These are phyloP conservation scores for Colletotrichum orbiculare DNA, from an alignment of 2,329 filamentous ascomycete species.

Conservation along the genomic window DNA sequence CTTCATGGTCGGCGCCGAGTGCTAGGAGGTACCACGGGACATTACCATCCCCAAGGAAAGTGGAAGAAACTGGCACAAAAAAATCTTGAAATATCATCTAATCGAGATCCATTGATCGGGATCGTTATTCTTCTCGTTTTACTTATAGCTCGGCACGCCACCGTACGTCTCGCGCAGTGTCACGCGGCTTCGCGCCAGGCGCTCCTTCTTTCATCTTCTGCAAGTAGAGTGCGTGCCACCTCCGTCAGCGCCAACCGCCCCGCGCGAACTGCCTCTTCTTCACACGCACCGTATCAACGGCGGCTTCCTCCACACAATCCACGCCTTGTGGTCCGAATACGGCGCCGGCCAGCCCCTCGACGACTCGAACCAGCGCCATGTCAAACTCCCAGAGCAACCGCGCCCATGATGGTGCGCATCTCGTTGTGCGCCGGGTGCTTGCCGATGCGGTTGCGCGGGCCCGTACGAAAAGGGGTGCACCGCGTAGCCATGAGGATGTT, in stretches of 20 bases:
- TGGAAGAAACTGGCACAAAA: too few relatives aligned
- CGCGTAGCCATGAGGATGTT: slow-evolving; percentile 5
- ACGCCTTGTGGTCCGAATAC: slow-evolving; percentile 47
- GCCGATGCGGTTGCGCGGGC: slow-evolving; percentile 29
- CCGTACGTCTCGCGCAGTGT: too few relatives aligned
- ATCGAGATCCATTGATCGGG: too few relatives aligned
- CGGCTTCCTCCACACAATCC: slow-evolving; percentile 50
- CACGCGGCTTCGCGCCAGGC: background rate
- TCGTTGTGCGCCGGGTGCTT: slow-evolving; percentile 57
- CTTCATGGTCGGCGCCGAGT: too few relatives aligned
- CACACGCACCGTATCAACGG: background rate
- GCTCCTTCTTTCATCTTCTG: background rate
- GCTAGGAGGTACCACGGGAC: too few relatives aligned
- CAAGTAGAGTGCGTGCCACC: background rate
- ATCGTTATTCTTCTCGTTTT: too few relatives aligned
- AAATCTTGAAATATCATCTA: too few relatives aligned
- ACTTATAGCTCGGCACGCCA: too few relatives aligned
- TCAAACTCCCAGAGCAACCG: slow-evolving; percentile 62
- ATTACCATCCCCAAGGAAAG: too few relatives aligned
- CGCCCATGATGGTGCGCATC: slow-evolving; percentile 60
- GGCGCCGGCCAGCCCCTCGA: slow-evolving; percentile 48
- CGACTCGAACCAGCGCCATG: slow-evolving; percentile 49
- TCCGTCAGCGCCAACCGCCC: too few relatives aligned
- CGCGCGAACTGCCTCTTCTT: background rate
- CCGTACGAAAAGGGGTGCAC: slow-evolving; percentile 29